Conservation (phyloP, 1,284 basidiomycete species). For the Sanghuangporus sanghuang region DNA sequence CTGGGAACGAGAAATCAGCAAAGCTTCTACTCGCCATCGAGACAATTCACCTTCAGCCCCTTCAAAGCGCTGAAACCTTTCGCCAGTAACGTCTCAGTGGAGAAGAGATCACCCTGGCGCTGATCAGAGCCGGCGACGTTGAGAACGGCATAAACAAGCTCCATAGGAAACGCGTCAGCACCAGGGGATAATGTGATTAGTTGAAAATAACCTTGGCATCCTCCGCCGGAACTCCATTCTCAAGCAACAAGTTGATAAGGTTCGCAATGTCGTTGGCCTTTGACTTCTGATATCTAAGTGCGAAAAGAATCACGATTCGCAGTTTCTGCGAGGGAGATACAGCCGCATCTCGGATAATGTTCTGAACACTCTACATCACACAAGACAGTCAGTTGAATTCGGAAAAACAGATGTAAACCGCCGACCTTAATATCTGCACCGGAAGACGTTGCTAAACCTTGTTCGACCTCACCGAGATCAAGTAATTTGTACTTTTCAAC, state of each 20-base stretch:
- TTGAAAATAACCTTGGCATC: constrained; percentile 68
- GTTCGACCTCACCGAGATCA: constrained; percentile 92
- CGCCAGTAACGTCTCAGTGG: constrained; percentile 91
- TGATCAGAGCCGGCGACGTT: constrained; percentile 95
- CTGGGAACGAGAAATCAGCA: constrained; percentile 32
- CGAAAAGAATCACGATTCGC: constrained; percentile 90
- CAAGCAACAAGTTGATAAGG: constrained; percentile 78
- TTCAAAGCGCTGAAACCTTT: constrained; percentile 94
- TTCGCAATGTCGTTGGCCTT: constrained; percentile 79
- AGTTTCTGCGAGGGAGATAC: constrained; percentile 83
- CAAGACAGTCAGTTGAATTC: background rate
- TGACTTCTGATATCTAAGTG: constrained; percentile 93
- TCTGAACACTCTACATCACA: constrained; percentile 64
- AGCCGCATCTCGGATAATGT: constrained; percentile 60
- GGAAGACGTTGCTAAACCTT: constrained; percentile 90
- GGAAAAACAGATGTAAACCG: constrained; percentile 15
- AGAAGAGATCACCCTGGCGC: constrained; percentile 96
- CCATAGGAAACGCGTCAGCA: constrained; percentile 10
- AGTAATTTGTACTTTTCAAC: constrained; percentile 85
- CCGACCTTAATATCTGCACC: constrained; percentile 83
- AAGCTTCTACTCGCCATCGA: background rate
- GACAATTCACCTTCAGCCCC: constrained; percentile 73
- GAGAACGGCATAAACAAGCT: constrained; percentile 92
- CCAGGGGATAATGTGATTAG: background rate
- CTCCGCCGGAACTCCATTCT: constrained; percentile 78